Conservation (phyloP, 2,329 filamentous ascomycete species). For the Lecanicillium sp. region DNA sequence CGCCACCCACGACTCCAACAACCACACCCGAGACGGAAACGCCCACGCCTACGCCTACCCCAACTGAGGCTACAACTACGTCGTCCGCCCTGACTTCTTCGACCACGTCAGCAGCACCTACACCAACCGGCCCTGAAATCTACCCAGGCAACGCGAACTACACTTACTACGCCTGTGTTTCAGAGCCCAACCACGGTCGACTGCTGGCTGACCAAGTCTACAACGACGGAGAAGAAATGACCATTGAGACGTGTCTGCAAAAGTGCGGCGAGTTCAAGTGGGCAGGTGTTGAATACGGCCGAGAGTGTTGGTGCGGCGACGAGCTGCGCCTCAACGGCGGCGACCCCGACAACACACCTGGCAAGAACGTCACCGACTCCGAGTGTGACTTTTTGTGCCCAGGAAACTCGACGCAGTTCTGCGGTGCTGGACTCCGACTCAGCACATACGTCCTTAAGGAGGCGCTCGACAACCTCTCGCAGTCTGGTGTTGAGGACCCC, state of each 20-base stretch:
- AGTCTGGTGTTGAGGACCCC: too few relatives aligned
- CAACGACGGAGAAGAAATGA: conserved; percentile 24
- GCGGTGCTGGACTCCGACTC: conserved; percentile 22
- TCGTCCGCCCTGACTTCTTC: conserved; percentile 3
- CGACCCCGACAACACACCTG: conserved; percentile 12
- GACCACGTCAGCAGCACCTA: conserved; percentile 11
- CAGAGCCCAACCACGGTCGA: conserved; percentile 24
- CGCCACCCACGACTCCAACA: conserved; percentile 1
- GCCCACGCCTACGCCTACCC: conserved; percentile 1
- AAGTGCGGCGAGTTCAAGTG: conserved; percentile 25
- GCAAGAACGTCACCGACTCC: conserved; percentile 20
- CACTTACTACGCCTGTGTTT: conserved; percentile 27
- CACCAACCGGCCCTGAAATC: conserved; percentile 19
- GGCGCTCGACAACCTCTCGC: too few relatives aligned
- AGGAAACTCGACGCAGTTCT: conserved; percentile 22
- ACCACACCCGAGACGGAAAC: conserved; percentile 1
- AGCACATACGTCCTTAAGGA: conserved; percentile 22
- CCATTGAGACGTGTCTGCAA: conserved; percentile 23
- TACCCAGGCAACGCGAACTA: conserved; percentile 27
- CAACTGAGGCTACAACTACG: conserved; percentile 1
- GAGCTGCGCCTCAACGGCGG: conserved; percentile 19
- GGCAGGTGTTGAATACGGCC: conserved; percentile 29
- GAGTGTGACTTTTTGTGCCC: conserved; percentile 27
- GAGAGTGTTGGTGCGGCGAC: conserved; percentile 31
- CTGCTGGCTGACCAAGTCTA: conserved; percentile 21